These are phyloP conservation scores for Trichoderma sp. DNA, from an alignment of 2,329 filamentous ascomycete genomes.

Conservation along the genomic window DNA sequence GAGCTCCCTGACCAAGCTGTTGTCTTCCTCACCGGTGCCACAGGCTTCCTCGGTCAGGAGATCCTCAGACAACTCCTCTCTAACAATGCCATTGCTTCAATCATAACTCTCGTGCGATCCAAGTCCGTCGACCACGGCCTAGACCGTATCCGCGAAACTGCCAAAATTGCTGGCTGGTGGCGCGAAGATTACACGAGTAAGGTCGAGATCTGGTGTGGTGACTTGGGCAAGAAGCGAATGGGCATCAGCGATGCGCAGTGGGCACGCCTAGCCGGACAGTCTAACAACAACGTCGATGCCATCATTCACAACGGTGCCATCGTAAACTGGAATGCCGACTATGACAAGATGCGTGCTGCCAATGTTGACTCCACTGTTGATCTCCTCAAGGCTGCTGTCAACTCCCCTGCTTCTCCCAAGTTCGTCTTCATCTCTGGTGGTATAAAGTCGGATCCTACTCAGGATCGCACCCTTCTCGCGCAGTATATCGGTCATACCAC, in stretches of 20 bases:
- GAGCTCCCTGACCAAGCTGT: constrained; percentile 5
- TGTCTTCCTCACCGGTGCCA: constrained; percentile 24
- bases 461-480: neutral
- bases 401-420: constrained; percentile 21
- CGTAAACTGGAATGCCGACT: constrained; percentile 78
- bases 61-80: constrained; percentile 15
- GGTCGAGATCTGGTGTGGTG: constrained; percentile 11
- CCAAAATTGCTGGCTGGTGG: constrained; percentile 16
- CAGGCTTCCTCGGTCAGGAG: constrained; percentile 22
- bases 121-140: neutral
- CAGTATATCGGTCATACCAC: constrained; percentile 2
- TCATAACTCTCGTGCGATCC: constrained; percentile 5
- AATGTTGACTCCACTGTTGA: constrained; percentile 57
- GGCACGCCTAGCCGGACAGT: constrained; percentile 48
- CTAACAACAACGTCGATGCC: constrained; percentile 59
- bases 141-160: constrained; percentile 7
- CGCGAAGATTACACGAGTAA: neutral
- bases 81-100: neutral
- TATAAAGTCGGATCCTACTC: constrained; percentile 4
- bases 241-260: constrained; percentile 63
- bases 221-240: constrained; percentile 59
- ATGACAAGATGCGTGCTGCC: constrained; percentile 65
- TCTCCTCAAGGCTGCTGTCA: constrained; percentile 21
- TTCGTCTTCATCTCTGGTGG: constrained; percentile 29
- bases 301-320: constrained; percentile 79